Percentiles rank a stretch among this genome's conserved stretches.
phyloP scores from a whole-genome alignment of 139 green algal species.

The Edaphochlamys debaryana region DNA sequence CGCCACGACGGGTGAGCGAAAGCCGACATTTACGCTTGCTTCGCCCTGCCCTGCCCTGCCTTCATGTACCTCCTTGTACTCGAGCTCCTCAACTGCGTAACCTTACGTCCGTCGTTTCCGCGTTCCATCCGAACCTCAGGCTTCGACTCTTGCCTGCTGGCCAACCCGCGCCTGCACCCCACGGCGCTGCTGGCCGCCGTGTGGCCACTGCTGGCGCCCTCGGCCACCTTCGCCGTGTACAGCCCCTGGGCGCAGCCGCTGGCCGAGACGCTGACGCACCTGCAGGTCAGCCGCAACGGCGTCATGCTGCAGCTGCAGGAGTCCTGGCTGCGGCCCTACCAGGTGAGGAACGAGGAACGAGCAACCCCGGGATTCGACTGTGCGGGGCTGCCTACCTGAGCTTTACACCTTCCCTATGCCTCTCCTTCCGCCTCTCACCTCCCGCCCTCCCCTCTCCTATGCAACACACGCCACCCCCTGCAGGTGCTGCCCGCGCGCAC shows the following conservation, averaged over 20 bases:
- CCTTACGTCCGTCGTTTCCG: too few species aligned
- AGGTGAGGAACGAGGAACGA: too few species aligned
- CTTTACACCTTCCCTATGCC: not conserved
- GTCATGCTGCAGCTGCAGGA: conserved; percentile 78
- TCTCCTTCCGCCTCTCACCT: not conserved
- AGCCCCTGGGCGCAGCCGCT: conserved; percentile 71
- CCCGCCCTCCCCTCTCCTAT: not conserved
- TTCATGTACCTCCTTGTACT: too few species aligned
- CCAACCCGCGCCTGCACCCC: conserved; percentile 59
- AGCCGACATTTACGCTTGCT: too few species aligned
- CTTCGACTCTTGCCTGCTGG: conserved; percentile 81
- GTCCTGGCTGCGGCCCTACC: conserved; percentile 79
- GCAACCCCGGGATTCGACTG: too few species aligned
- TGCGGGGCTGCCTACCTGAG: conserved; percentile 12
- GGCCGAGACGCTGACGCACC: conserved; percentile 65
- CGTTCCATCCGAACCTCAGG: conserved; percentile 7
- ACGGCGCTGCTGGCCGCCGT: conserved; percentile 58
- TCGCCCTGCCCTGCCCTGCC: too few species aligned
- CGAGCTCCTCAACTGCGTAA: too few species aligned
- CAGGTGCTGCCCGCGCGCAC: conserved; percentile 86
- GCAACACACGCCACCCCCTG: not conserved
- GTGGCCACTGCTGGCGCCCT: conserved; percentile 80
- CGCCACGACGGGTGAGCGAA: too few species aligned
- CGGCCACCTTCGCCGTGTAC: conserved; percentile 78
- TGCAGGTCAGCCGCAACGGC: conserved; percentile 40